Conservation (phyloP, 768 basidiomycete species). For the Clitopilus hobsonii region DNA sequence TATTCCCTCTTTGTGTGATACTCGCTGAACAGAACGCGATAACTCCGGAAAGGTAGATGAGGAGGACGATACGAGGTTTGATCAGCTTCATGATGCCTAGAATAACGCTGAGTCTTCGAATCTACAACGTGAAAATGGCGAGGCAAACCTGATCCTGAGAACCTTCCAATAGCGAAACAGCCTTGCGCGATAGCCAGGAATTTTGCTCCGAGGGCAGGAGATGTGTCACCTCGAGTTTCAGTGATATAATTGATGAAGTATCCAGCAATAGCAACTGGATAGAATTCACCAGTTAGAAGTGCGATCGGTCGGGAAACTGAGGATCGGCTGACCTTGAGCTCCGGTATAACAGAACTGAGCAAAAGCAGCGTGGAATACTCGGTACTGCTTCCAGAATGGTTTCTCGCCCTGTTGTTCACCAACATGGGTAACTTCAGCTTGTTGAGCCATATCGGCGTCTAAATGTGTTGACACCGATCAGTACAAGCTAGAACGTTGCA, state of each 20-base stretch:
- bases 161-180: conserved; percentile 25
- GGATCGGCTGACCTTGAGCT: conserved; percentile 20
- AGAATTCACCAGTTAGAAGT: not conserved
- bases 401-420: conserved; percentile 19
- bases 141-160: conserved; percentile 23
- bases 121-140: not conserved
- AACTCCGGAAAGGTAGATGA: conserved; percentile 21
- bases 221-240: conserved; percentile 20
- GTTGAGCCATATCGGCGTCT: conserved; percentile 30
- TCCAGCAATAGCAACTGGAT: conserved; percentile 23
- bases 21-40: conserved; percentile 24
- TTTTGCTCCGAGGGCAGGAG: conserved; percentile 21
- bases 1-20: conserved; percentile 24
- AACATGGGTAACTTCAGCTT: conserved; percentile 26
- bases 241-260: conserved; percentile 31
- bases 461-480: not conserved
- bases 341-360: conserved; percentile 29
- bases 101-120: not conserved
- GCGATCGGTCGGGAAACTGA: not conserved
- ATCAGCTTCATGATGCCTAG: conserved; percentile 23
- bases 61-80: conserved; percentile 23
- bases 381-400: conserved; percentile 23
- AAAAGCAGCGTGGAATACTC: conserved; percentile 26
- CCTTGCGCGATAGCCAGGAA: conserved; percentile 28
- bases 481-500: not conserved